phyloP scores from a whole-genome alignment of 495 filamentous ascomycete species.

The Podospora comata region DNA sequence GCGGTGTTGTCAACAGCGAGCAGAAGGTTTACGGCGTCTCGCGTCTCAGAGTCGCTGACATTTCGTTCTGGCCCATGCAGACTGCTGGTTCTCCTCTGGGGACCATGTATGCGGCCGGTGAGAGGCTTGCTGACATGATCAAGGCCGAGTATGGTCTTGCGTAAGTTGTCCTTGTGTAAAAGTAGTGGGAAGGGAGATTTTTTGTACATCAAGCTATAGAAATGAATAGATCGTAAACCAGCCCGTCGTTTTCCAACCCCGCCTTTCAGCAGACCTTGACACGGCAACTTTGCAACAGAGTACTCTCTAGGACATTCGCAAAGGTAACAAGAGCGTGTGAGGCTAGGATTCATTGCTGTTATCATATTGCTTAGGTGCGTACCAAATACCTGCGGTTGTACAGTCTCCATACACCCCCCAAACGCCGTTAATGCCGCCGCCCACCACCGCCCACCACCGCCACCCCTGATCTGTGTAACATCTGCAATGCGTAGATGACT shows the following conservation, averaged over 20 bases:
- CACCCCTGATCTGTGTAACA: background rate
- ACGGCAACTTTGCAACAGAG: background rate
- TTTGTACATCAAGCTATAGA: background rate
- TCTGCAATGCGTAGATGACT: background rate
- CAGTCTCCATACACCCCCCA: slow-evolving; percentile 17
- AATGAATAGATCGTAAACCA: background rate
- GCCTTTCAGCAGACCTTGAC: background rate
- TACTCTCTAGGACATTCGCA: background rate
- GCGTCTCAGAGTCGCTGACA: slow-evolving; percentile 40
- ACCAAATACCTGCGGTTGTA: slow-evolving; percentile 17
- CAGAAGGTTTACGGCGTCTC: slow-evolving; percentile 50
- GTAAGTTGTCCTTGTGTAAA: background rate
- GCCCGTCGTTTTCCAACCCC: background rate
- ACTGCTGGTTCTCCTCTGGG: slow-evolving; percentile 42
- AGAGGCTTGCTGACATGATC: slow-evolving; percentile 40
- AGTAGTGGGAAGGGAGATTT: background rate
- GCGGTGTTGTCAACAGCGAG: slow-evolving; percentile 48
- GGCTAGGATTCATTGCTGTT: background rate
- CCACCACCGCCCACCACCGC: slow-evolving; percentile 1
- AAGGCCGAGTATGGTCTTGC: slow-evolving; percentile 29
- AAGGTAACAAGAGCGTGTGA: background rate
- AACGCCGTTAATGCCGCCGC: slow-evolving; percentile 14
- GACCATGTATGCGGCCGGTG: slow-evolving; percentile 53
- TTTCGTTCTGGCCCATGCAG: slow-evolving; percentile 41
- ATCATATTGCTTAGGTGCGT: background rate